Base-by-base conservation (phyloP, 805 yeast genomes). In the Hemisphaericaspora nanyangensis region DNA sequence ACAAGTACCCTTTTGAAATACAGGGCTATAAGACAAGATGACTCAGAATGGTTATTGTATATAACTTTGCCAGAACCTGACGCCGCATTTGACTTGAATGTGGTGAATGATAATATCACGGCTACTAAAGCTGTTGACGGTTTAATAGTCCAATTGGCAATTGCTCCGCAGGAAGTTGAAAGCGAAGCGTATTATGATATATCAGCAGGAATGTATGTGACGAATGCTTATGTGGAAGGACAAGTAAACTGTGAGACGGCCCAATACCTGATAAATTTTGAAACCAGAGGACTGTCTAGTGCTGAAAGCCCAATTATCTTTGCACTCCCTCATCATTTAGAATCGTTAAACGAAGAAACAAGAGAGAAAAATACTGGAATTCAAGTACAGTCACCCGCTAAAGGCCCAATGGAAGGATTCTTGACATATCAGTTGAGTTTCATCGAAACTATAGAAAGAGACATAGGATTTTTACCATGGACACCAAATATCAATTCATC, bases 141-240 rank as follows among this genome's bases (percentile, higher is more conserved):
- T 10, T 70, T 75, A 26, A 63, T 66, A 27, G 43, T 66, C 29
- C 73, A 67, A 51, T 41, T 53, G 17, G 70, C 70, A 6, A 46
- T 50, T 39, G 68, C 71, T 18, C 66, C 69, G 19, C 17, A 38
- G 6, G 34, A 29, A 12, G 20, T 26, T 7, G 45, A 49, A 7
- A 54, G 58, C 24, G 76, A 72, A 17, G 55, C 63, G 6, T 61
- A 56, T 45, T 80, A 80, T 52, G 90, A 82, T 55, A 48, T 63
- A 31, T 78, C 84, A 16, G 90, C 93, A 29, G 95, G 95, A 29
- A 63, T 70, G 47, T 85, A 81, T 52, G 77, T 75, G 3, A 70
- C 72, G 2, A 69, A 67, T 25, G 80, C 80, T 15, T 41, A 52
- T 4, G 51, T 81, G 16, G 48, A 52, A 16, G 86, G 84, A 38